Evolutionary conservation across 202 grass and related monocot species (phyloP).

Genomic region (Tripidium arundinaceum): DNA sequence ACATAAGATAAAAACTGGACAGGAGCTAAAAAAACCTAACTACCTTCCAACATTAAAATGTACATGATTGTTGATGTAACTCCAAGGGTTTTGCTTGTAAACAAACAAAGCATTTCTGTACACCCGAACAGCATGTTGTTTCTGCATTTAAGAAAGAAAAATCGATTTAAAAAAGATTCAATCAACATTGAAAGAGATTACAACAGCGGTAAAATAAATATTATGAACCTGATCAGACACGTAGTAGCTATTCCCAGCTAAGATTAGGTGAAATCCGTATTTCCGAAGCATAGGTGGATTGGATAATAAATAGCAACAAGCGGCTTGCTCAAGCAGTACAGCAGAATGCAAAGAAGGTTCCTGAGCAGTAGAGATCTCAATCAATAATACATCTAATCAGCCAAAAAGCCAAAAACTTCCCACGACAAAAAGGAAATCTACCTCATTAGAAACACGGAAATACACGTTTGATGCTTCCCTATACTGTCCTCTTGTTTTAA

Average conservation of each 20-base stretch:
- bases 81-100: conserved; percentile 92
- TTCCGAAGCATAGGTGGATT: conserved; percentile 92
- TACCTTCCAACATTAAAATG: conserved; percentile 99
- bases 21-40: conserved; percentile 24
- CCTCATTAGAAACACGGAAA: conserved; percentile 96
- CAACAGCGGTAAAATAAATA: conserved; percentile 14
- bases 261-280: conserved; percentile 97
- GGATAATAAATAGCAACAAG: conserved; percentile 82
- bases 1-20: conserved; percentile 24
- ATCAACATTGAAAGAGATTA: conserved; percentile 16
- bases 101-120: conserved; percentile 94
- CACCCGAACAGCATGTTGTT: conserved; percentile 84
- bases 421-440: conserved; percentile 30
- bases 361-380: conserved; percentile 44
- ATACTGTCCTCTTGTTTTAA: conserved; percentile 76
- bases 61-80: conserved; percentile 97
- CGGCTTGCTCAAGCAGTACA: conserved; percentile 95
- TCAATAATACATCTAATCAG: conserved; percentile 29
- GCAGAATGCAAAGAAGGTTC: conserved; percentile 93
- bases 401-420: conserved; percentile 23
- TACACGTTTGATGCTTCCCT: conserved; percentile 87
- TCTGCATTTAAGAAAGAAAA: conserved; percentile 52
- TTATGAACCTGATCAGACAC: conserved; percentile 76
- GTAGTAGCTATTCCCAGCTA: conserved; percentile 89
- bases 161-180: conserved; percentile 10